Base-by-base conservation (phyloP, 2,329 filamentous ascomycete genomes). In the Hymenoscyphus repandus region DNA sequence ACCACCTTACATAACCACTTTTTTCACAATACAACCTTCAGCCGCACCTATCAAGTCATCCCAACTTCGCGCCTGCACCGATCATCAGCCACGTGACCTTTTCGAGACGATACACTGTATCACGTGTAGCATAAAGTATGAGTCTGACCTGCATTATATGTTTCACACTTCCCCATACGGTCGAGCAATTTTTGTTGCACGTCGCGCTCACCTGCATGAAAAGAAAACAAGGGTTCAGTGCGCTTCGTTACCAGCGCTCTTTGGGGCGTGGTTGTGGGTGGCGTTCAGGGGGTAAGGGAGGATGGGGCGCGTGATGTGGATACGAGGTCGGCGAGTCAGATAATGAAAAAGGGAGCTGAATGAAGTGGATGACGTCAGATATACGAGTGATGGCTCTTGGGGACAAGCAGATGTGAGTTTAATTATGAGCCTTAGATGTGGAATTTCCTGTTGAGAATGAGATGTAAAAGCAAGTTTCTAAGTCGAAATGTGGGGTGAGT, bases 171-270 rank as follows among this genome's bases (percentile, higher is more conserved):
- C 20, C 11, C 13, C n/a, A 13, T 32, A 17, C 7, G 15, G 13
- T 18, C 4, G 10, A 33, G 42, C 12, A 12, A n/a, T 3, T 45
- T 36, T 45, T 15, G 42, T 45, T 45, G 42, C 42, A 45, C 15
- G n/a, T 45, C 42, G 42, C 42, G 42, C 31, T 32, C 6, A 45
- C 42, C 31, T 45, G 42, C 42, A 45, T 45, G 42, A 45, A n/a
- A 45, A 2, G 17, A n/a, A 22, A 20, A 37, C 34, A 17, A 13
- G 15, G 15, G 34, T 5, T 37, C 12, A 9, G 34, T 4, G 12
- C 34, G 12, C 15, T 37, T 37, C 15, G 10, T 37, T 13, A 5
- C 15, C 15, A 17, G 5, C 5, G 34, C 12, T 13, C 5, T 37
- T 5, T 13, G 34, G 34, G 34, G 34, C 15, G 12, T 5, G 34